Evolutionary conservation across 2,329 filamentous ascomycete genomes (phyloP).

Genomic region (Sordariomycetes sp.): DNA sequence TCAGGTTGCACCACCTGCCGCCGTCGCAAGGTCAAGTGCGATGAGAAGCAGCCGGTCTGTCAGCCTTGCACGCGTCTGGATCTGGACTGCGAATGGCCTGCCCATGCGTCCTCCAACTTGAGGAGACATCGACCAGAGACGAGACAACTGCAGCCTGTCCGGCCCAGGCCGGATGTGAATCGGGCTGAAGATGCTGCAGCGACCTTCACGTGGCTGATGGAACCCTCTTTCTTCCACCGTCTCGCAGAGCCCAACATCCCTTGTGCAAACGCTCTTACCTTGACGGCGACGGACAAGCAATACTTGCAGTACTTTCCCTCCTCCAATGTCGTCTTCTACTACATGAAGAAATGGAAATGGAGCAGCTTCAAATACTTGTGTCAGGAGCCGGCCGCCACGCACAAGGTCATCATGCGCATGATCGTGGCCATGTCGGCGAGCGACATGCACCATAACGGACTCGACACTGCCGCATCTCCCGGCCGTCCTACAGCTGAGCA

Average conservation of each 20-base stretch:
- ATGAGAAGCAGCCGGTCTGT: constrained; percentile 5
- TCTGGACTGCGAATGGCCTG: constrained; percentile 3
- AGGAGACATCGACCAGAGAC: too few species aligned
- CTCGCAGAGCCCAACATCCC: neutral
- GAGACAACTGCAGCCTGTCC: too few species aligned
- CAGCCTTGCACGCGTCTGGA: constrained; percentile 4
- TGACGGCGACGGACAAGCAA: neutral
- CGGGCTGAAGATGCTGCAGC: neutral
- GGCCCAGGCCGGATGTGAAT: neutral
- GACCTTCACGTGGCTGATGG: too few species aligned
- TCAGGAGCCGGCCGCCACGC: neutral
- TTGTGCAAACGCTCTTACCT: neutral
- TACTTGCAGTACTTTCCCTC: neutral
- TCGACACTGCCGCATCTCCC: too few species aligned
- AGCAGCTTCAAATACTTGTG: neutral
- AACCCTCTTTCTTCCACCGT: too few species aligned
- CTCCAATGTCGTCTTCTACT: neutral
- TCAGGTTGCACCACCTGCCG: constrained; percentile 1
- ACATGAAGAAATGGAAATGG: constrained; percentile 1
- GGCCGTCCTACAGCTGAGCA: neutral
- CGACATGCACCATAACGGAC: neutral
- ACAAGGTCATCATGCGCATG: neutral
- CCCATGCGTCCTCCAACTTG: too few species aligned
- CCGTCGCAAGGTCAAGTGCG: constrained; percentile 5
- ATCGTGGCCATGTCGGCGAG: neutral